Conservation (phyloP, 768 basidiomycete species). For the Rhodotorula kratochvilovae region DNA sequence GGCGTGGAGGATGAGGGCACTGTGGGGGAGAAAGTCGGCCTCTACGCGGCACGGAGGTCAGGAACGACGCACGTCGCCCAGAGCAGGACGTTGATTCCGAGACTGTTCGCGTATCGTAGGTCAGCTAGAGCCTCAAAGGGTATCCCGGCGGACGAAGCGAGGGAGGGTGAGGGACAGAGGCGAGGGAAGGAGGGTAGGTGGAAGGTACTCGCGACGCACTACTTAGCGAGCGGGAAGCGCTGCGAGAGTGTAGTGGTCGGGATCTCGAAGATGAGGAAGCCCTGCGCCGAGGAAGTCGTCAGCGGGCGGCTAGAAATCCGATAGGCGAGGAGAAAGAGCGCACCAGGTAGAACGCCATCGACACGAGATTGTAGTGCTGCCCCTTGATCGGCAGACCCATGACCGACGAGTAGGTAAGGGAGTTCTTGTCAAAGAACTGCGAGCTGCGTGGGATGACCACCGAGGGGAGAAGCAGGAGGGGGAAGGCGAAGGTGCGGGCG, state of each 20-base stretch:
- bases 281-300: slow-evolving; percentile 59
- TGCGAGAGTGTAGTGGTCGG: slow-evolving; percentile 61
- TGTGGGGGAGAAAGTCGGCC: slow-evolving; percentile 37
- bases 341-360: neutral
- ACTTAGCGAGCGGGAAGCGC: slow-evolving; percentile 50
- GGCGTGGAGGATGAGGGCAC: slow-evolving; percentile 60
- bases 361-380: slow-evolving; percentile 53
- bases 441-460: neutral
- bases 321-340: neutral
- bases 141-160: too few relatives aligned
- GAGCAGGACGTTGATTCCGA: slow-evolving; percentile 58
- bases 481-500: neutral
- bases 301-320: neutral
- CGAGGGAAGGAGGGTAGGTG: neutral
- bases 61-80: slow-evolving; percentile 50
- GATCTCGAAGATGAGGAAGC: slow-evolving; percentile 53
- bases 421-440: slow-evolving; percentile 68
- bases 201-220: neutral
- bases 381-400: slow-evolving; percentile 65
- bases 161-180: neutral
- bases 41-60: neutral
- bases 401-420: slow-evolving; percentile 61
- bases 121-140: too few relatives aligned
- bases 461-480: neutral
- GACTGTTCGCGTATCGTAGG: too few relatives aligned